phyloP scores from a whole-genome alignment of 192 early-diverging fungal genomes.

The Piromyces finnis region DNA sequence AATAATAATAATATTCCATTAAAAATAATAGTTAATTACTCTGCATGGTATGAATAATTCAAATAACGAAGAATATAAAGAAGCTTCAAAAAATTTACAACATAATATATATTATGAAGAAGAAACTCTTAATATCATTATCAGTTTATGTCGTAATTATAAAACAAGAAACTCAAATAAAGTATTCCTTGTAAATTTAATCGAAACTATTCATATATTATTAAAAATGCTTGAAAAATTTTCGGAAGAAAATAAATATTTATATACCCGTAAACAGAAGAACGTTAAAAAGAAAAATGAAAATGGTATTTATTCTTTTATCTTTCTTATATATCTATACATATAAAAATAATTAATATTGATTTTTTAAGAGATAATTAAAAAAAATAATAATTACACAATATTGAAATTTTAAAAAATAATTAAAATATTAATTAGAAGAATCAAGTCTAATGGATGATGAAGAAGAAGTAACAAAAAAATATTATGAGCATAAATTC shows the following conservation, averaged over 20 bases:
- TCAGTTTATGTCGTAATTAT: conserved; percentile 23
- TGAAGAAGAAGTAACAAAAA: background rate
- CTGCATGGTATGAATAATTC: background rate
- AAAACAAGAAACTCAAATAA: conserved; percentile 13
- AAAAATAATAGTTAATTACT: background rate
- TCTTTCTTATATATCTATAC: no score
- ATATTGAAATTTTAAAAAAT: background rate
- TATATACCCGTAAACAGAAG: background rate
- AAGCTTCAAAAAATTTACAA: conserved; percentile 42
- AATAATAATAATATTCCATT: no score
- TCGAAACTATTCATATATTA: conserved; percentile 33
- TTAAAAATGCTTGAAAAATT: conserved; percentile 43
- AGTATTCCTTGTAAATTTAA: conserved; percentile 25
- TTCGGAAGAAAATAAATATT: conserved; percentile 20
- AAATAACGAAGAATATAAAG: conserved; percentile 5
- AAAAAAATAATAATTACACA: no score
- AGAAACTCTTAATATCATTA: conserved; percentile 33
- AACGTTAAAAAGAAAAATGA: background rate
- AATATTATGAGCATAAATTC: background rate
- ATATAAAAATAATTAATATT: no score
- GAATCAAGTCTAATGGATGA: background rate
- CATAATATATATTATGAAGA: conserved; percentile 55
- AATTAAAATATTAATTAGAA: background rate
- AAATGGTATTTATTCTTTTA: background rate
- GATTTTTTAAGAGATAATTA: no score